phyloP scores from a whole-genome alignment of 139 green algal genomes.

The Volvox reticuliferus region DNA sequence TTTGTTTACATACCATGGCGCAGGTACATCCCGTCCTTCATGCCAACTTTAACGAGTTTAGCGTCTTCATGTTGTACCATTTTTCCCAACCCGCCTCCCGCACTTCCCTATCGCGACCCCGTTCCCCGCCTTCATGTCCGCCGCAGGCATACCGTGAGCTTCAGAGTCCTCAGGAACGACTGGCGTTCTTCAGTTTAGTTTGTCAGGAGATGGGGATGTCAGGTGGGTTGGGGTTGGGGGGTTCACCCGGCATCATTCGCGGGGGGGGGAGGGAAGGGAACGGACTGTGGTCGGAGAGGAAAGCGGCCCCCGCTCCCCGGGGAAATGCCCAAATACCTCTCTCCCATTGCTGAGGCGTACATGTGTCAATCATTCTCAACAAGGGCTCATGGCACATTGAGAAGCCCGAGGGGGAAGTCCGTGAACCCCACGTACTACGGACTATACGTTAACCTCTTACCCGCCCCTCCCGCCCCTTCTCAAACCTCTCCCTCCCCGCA shows the following conservation, averaged over 20 bases:
- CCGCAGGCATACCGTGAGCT: conserved; percentile 6
- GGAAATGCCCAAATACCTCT: not conserved
- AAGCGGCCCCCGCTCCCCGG: not conserved
- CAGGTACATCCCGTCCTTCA: not conserved
- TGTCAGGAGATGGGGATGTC: conserved; percentile 1
- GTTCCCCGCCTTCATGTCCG: not conserved
- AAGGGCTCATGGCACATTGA: too few relatives aligned
- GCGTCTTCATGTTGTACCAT: not conserved
- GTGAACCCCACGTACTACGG: too few relatives aligned
- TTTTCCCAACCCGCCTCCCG: not conserved
- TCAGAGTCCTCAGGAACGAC: not conserved
- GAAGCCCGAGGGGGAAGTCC: too few relatives aligned
- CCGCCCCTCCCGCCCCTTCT: not conserved
- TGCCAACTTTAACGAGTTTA: not conserved
- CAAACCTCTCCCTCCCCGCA: too few relatives aligned
- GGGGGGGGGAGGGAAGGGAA: too few relatives aligned
- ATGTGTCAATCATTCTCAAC: too few relatives aligned
- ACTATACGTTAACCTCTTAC: too few relatives aligned
- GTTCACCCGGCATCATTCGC: too few relatives aligned
- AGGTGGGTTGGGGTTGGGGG: not conserved
- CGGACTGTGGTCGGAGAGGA: too few relatives aligned
- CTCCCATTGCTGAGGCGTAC: too few relatives aligned
- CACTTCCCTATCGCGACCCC: not conserved
- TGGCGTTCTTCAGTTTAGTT: not conserved
- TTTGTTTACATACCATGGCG: not conserved